A percentile compares a stretch with the other conserved stretches of the same genome.
phyloP scores from a whole-genome alignment of 805 yeast genomes.

The Metschnikowia lachancei region DNA sequence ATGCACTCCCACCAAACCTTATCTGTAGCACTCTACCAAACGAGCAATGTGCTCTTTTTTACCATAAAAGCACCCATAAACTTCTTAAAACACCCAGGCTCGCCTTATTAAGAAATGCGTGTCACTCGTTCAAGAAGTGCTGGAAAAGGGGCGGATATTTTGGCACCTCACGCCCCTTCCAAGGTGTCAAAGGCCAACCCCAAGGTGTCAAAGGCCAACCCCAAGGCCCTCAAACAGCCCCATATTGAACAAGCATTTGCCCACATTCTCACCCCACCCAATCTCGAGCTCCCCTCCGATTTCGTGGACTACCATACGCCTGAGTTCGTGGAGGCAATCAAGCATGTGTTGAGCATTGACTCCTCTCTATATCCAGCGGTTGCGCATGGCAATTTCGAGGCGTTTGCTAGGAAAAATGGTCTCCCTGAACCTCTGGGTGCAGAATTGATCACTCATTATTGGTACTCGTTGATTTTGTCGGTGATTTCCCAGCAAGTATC shows the following conservation, averaged over 20 bases:
- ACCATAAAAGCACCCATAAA: neutral
- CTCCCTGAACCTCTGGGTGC: conserved; percentile 1
- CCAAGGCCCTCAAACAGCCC: neutral
- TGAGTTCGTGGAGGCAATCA: conserved; percentile 33
- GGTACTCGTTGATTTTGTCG: conserved; percentile 37
- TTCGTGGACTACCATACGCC: conserved; percentile 33
- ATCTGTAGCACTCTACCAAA: too few species aligned
- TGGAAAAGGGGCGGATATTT: neutral
- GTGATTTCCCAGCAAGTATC: conserved; percentile 73
- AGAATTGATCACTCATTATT: conserved; percentile 30
- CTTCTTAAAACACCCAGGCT: neutral
- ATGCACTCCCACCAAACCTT: neutral
- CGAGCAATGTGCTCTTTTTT: neutral
- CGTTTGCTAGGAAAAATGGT: conserved; percentile 17
- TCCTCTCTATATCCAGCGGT: conserved; percentile 35
- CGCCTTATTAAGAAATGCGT: conserved; percentile 1
- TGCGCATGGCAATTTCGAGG: conserved; percentile 28
- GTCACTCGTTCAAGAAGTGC: conserved; percentile 6
- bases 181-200: conserved; percentile 4
- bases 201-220: neutral
- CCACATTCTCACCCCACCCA: conserved; percentile 13
- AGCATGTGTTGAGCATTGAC: conserved; percentile 30
- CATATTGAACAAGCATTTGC: conserved; percentile 17
- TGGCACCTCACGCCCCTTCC: neutral
- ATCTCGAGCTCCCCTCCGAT: conserved; percentile 26